phyloP scores from a whole-genome alignment of 768 basidiomycete genomes.

The Asterophora parasitica region DNA sequence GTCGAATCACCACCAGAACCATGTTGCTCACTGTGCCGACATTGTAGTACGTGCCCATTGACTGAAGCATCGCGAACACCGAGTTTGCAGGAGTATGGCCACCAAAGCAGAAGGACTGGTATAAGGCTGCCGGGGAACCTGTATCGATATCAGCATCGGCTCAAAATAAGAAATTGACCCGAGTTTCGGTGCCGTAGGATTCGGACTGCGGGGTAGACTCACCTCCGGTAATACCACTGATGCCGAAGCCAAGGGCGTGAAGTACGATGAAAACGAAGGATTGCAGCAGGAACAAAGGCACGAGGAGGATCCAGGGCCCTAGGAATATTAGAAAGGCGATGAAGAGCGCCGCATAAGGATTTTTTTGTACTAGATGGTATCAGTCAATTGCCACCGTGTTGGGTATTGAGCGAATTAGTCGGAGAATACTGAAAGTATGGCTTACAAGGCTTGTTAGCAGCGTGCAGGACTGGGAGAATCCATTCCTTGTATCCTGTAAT shows the following conservation, averaged over 20 bases:
- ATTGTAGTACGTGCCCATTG: constrained; percentile 21
- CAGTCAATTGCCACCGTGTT: not conserved
- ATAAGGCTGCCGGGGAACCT: constrained; percentile 24
- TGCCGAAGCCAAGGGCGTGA: constrained; percentile 15
- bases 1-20: constrained; percentile 46
- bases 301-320: constrained; percentile 21
- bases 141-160: not conserved
- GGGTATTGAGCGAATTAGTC: not conserved
- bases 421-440: not conserved
- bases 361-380: constrained; percentile 9
- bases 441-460: constrained; percentile 9
- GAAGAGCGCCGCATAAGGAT: constrained; percentile 13
- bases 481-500: too few relatives aligned
- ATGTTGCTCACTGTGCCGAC: constrained; percentile 58
- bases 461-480: not conserved
- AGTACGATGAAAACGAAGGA: constrained; percentile 12
- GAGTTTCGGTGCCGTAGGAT: not conserved
- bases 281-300: constrained; percentile 20
- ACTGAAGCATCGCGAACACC: constrained; percentile 20
- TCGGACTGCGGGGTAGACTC: not conserved
- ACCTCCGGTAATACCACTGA: constrained; percentile 20
- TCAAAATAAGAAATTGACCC: too few relatives aligned
- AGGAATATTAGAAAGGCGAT: constrained; percentile 16
- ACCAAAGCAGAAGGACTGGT: constrained; percentile 21
- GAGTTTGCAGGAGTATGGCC: constrained; percentile 20